These are phyloP conservation scores for Blastocladiella britannica DNA, from an alignment of 192 early-diverging fungal genomes.

Conservation along the genomic window DNA sequence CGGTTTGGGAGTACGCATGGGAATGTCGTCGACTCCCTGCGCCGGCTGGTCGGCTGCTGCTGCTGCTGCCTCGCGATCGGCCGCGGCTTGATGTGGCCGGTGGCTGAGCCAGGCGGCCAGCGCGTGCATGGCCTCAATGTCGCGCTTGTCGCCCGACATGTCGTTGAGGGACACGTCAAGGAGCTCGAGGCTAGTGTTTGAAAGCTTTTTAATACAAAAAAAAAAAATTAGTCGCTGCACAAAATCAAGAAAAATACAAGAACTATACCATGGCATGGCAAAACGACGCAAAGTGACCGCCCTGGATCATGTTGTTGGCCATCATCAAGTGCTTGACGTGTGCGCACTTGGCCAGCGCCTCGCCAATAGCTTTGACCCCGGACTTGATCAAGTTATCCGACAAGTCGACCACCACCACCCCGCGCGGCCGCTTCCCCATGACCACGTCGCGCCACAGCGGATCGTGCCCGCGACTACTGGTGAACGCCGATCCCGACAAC, in stretches of 20 bases:
- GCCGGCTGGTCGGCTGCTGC: too few relatives aligned
- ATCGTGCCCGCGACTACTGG: too few relatives aligned
- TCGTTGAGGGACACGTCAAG: neutral
- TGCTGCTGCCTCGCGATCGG: too few relatives aligned
- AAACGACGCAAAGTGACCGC: neutral
- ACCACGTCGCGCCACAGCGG: neutral
- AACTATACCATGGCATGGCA: neutral
- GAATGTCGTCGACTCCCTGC: too few relatives aligned
- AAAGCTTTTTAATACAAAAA: too few relatives aligned
- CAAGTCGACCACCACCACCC: neutral
- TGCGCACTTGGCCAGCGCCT: neutral
- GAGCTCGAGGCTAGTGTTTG: neutral
- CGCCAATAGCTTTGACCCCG: neutral
- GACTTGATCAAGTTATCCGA: neutral
- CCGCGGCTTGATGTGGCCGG: neutral
- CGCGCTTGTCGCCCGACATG: neutral
- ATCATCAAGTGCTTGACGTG: neutral
- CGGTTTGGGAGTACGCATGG: too few relatives aligned
- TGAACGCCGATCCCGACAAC: too few relatives aligned
- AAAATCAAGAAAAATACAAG: too few relatives aligned
- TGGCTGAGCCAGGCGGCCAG: neutral
- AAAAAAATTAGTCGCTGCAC: too few relatives aligned
- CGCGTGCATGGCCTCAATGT: neutral
- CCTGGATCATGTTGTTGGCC: neutral
- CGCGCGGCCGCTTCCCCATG: neutral